Conservation (phyloP, 2,329 filamentous ascomycete species). For the Scopulariopsis brevicaulis region DNA sequence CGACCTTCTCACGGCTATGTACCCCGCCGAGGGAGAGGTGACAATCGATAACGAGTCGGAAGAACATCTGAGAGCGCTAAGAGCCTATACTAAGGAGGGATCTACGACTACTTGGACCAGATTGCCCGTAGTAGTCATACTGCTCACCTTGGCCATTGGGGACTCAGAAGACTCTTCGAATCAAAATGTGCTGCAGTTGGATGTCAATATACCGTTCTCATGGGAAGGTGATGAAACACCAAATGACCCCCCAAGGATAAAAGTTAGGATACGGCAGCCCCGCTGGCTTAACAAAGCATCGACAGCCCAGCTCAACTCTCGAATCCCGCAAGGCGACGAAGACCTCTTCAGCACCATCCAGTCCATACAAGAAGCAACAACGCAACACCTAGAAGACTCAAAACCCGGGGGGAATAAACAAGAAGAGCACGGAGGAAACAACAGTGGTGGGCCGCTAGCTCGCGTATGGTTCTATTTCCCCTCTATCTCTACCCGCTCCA, state of each 20-base stretch:
- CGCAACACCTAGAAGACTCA: conserved; percentile 15
- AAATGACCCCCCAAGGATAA: background rate
- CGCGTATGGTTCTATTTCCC: conserved; percentile 55
- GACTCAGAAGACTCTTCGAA: background rate
- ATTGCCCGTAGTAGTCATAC: background rate
- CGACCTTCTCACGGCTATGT: conserved; percentile 42
- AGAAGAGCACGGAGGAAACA: background rate
- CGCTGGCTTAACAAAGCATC: background rate
- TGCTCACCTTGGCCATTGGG: background rate
- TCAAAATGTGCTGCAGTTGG: background rate
- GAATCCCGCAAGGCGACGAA: background rate
- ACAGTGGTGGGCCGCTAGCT: conserved; percentile 20
- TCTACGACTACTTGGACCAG: conserved; percentile 30
- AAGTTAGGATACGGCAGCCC: background rate
- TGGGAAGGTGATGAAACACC: background rate
- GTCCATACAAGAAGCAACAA: conserved; percentile 11
- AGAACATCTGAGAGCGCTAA: conserved; percentile 9
- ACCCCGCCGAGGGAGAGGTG: conserved; percentile 24
- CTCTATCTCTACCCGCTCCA: conserved; percentile 46
- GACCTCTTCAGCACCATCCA: background rate
- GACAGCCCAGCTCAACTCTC: background rate
- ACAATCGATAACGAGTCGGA: conserved; percentile 13
- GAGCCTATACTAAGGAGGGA: conserved; percentile 2
- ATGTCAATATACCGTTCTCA: background rate
- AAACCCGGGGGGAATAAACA: conserved; percentile 2